Conservation (phyloP, 345 rosid species). For the Linum tenue region DNA sequence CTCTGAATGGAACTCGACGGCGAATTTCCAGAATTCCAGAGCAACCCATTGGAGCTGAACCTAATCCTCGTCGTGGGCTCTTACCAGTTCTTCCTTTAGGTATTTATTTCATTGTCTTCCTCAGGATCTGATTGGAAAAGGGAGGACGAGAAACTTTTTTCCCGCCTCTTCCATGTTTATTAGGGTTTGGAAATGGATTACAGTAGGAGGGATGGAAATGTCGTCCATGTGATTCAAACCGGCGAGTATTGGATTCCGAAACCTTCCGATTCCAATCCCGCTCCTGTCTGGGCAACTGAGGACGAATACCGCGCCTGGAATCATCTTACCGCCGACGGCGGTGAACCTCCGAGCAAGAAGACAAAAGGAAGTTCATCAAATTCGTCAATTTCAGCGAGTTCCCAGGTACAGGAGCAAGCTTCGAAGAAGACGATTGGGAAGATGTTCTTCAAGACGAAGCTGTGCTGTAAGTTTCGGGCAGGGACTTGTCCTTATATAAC, state of each 20-base stretch:
- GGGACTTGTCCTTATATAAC: slow-evolving; percentile 72
- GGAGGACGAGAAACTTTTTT: no score
- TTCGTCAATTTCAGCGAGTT: no score
- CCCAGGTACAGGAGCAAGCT: slow-evolving; percentile 27
- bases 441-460: slow-evolving; percentile 76
- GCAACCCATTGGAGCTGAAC: not conserved
- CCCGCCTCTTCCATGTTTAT: not conserved
- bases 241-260: slow-evolving; percentile 59
- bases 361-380: slow-evolving; percentile 25
- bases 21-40: not conserved
- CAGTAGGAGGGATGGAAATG: slow-evolving; percentile 46
- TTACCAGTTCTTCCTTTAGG: no score
- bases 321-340: slow-evolving; percentile 29
- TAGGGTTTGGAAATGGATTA: slow-evolving; percentile 34
- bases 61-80: not conserved
- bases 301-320: slow-evolving; percentile 75
- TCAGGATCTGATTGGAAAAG: not conserved
- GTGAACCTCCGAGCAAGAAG: slow-evolving; percentile 58
- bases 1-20: not conserved
- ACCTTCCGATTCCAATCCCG: slow-evolving; percentile 32
- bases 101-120: not conserved
- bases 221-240: slow-evolving; percentile 43
- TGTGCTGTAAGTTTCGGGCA: slow-evolving; percentile 62
- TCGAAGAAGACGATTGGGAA: slow-evolving; percentile 64
- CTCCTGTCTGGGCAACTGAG: slow-evolving; percentile 76